Percentiles rank a stretch among this genome's conserved stretches.
Evolutionary conservation across 345 rosid genomes (phyloP).

Genomic region (Angophora floribunda): DNA sequence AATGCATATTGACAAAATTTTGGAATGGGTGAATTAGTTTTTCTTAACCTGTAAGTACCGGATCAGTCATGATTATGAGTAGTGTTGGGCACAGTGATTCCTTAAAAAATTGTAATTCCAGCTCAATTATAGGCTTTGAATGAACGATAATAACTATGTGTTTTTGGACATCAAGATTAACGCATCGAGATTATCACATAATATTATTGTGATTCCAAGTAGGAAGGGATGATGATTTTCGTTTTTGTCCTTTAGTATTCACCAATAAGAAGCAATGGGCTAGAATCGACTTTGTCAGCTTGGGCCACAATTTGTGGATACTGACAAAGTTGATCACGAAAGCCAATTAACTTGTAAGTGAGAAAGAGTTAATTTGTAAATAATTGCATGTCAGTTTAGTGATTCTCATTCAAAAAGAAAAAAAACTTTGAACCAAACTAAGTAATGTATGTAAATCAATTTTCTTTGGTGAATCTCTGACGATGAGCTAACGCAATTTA

Average conservation of each 20-base stretch:
- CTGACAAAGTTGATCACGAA: not conserved
- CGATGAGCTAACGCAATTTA: not conserved
- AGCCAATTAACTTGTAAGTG: not conserved
- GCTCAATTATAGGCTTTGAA: not conserved
- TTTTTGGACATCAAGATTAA: rapidly evolving
- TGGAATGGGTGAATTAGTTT: not conserved
- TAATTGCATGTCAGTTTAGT: not conserved
- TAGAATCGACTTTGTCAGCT: not conserved
- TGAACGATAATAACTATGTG: not conserved
- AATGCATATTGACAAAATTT: not conserved
- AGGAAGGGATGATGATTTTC: not conserved
- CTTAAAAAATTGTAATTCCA: not conserved
- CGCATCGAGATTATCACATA: not conserved
- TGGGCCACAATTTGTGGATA: not conserved
- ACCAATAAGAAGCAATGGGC: not conserved
- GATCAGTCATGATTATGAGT: not conserved
- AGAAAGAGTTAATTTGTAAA: not conserved
- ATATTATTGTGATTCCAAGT: not conserved
- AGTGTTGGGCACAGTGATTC: not conserved
- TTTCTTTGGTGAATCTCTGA: not conserved
- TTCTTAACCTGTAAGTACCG: not conserved
- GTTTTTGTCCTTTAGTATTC: not conserved
- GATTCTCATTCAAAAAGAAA: not conserved
- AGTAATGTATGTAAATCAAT: not conserved
- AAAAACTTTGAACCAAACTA: not conserved